Evolutionary conservation across 768 basidiomycete species (phyloP).

Genomic region (Lactarius akahatsu): DNA sequence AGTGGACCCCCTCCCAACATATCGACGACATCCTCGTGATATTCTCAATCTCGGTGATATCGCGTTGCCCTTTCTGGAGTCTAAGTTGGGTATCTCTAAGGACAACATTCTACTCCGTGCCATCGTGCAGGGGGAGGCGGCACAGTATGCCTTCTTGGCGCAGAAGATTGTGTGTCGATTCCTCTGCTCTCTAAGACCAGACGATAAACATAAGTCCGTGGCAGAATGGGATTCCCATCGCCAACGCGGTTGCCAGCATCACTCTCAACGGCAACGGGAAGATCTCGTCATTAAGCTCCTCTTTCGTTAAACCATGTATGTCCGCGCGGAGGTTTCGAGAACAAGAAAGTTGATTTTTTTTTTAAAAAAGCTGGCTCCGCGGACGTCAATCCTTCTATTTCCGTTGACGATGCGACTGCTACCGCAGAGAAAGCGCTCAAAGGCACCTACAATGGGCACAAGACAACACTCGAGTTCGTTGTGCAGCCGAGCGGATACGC

Average conservation of each 20-base stretch:
- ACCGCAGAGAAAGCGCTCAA: slow-evolving; percentile 40
- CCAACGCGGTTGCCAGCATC: slow-evolving; percentile 48
- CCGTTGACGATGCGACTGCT: slow-evolving; percentile 39
- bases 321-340: neutral
- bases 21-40: slow-evolving; percentile 27
- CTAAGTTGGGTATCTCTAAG: slow-evolving; percentile 28
- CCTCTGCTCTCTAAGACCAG: neutral
- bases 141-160: slow-evolving; percentile 29
- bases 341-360: neutral
- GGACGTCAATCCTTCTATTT: slow-evolving; percentile 40
- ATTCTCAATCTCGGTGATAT: slow-evolving; percentile 28
- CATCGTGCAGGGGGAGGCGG: slow-evolving; percentile 26
- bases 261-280: slow-evolving; percentile 44
- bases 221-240: slow-evolving; percentile 38
- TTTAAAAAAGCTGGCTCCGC: slow-evolving; percentile 27
- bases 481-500: slow-evolving; percentile 41
- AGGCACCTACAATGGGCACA: slow-evolving; percentile 44
- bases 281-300: slow-evolving; percentile 46
- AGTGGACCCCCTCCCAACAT: slow-evolving; percentile 30
- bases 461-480: slow-evolving; percentile 43
- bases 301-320: slow-evolving; percentile 46
- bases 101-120: slow-evolving; percentile 27
- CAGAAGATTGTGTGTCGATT: slow-evolving; percentile 32
- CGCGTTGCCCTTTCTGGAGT: slow-evolving; percentile 30
- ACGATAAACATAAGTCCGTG: neutral